Base-by-base conservation (phyloP, 2,329 filamentous ascomycete genomes). In the Penicillium janthinellum region DNA sequence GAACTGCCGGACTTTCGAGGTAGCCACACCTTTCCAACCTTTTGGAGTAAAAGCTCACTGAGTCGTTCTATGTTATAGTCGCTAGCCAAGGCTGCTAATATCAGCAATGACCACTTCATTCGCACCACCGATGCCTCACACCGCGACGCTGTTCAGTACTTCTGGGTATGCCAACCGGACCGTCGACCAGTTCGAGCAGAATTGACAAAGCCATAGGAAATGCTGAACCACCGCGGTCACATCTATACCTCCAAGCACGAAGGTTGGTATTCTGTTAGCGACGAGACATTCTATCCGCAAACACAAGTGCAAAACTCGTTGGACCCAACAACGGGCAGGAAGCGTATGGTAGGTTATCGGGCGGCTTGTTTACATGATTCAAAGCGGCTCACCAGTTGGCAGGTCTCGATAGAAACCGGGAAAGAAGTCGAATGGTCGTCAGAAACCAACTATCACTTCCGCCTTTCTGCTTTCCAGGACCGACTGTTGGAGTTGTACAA, bases 241-340 rank as follows among this genome's bases (percentile, higher is more conserved):
- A 89, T 98, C 56, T 97, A 97, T 77, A 87, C 90, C 70, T 86
- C 87, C 11, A 91, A 90, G 67, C 95, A 98, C 70, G 87, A 92
- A 72, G 95, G 95, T 1, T 99, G 95, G 95, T 99, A 99, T 75
- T 95, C 90, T 57, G 89, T 99, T 56, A 92, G 91, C 74, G 95
- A 99, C 75, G 95, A 99, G 82, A 94, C 94, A 41, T 99, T 96
- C 77, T 98, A 97, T 73, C 92, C 94, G 0, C 84, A 89, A 55
- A 86, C 86, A 6, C 81, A 88, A 70, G 86, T 98, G 28, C 86
- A 92, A 70, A 84, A 89, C 45, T 85, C 87, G 53, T 79, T 95
- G 39, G 90, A 93, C 65, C 90, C 92, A 5, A 83, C 87, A 48
- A 96, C 92, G 0, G 95, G 95, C 3, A 85, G 88, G 66, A 93